Percentiles rank a stretch among this genome's conserved stretches.
Evolutionary conservation across 352 stramenopile genomes (phyloP).

Genomic region (Phytophthora pluvialis): DNA sequence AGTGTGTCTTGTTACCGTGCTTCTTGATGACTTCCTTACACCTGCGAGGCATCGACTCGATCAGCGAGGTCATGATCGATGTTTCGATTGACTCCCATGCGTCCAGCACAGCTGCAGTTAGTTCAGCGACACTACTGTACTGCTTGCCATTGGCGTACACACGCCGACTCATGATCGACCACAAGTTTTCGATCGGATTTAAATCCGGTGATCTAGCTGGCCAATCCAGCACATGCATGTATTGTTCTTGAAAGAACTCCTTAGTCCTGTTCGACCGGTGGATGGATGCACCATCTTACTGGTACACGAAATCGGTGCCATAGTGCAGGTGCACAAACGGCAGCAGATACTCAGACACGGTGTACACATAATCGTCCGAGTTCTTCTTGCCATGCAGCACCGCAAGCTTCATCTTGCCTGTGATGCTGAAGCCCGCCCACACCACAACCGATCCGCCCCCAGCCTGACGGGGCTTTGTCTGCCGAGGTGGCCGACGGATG

Average conservation of each 20-base stretch:
- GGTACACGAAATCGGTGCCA: constrained; percentile 29
- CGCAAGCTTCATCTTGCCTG: constrained; percentile 14
- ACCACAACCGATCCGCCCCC: constrained; percentile 33
- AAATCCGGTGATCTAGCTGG: constrained; percentile 26
- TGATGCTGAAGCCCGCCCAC: constrained; percentile 15
- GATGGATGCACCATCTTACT: constrained; percentile 42
- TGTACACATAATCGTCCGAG: constrained; percentile 34
- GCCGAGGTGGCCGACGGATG: neutral
- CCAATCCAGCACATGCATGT: constrained; percentile 9
- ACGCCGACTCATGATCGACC: constrained; percentile 12
- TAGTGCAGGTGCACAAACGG: constrained; percentile 31
- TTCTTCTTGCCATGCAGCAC: constrained; percentile 24
- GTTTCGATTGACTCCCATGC: neutral
- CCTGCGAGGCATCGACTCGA: neutral
- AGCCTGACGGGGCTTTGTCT: neutral
- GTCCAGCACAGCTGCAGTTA: neutral
- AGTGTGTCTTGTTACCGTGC: neutral
- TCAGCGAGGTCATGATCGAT: neutral
- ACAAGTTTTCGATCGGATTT: constrained; percentile 35
- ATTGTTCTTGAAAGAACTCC: constrained; percentile 11
- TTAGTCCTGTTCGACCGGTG: constrained; percentile 1
- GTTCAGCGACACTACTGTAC: neutral
- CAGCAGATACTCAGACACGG: constrained; percentile 35
- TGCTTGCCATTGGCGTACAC: constrained; percentile 25
- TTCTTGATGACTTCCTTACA: neutral